phyloP scores from a whole-genome alignment of 164 flowering plant species.

The Tinospora cordifolia region DNA sequence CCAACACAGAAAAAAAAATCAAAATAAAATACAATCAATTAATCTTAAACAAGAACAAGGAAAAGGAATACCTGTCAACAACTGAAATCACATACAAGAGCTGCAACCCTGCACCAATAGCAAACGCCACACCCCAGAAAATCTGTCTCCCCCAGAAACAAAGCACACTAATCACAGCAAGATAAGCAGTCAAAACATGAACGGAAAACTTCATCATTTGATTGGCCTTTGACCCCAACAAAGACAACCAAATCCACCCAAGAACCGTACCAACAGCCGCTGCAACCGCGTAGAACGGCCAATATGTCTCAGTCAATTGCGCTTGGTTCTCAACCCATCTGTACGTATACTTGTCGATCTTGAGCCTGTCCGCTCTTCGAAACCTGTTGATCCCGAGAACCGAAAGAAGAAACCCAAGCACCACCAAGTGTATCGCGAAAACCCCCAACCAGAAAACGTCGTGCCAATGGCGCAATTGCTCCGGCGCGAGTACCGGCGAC shows the following conservation, averaged over 20 bases:
- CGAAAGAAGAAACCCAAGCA: slow-evolving; percentile 49
- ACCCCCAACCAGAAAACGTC: slow-evolving; percentile 85
- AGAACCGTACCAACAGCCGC: slow-evolving; percentile 66
- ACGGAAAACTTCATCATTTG: slow-evolving; percentile 89
- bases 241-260: slow-evolving; percentile 77
- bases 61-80: slow-evolving; percentile 53
- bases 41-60: slow-evolving; percentile 10
- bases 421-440: slow-evolving; percentile 56
- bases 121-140: slow-evolving; percentile 85
- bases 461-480: slow-evolving; percentile 54
- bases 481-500: slow-evolving; percentile 24
- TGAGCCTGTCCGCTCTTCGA: slow-evolving; percentile 60
- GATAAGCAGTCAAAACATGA: slow-evolving; percentile 82
- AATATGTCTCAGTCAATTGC: slow-evolving; percentile 72
- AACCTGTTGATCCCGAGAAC: slow-evolving; percentile 86
- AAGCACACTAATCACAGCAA: slow-evolving; percentile 82
- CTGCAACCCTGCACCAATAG: slow-evolving; percentile 72
- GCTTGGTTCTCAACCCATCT: slow-evolving; percentile 32
- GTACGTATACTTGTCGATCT: slow-evolving; percentile 54
- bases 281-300: slow-evolving; percentile 82
- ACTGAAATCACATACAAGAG: slow-evolving; percentile 86
- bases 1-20: not conserved
- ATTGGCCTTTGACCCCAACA: slow-evolving; percentile 70
- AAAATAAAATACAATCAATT: slow-evolving; percentile 6
- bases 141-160: slow-evolving; percentile 83